Conservation (phyloP, 352 stramenopile species). For the Pythium periplocum region DNA sequence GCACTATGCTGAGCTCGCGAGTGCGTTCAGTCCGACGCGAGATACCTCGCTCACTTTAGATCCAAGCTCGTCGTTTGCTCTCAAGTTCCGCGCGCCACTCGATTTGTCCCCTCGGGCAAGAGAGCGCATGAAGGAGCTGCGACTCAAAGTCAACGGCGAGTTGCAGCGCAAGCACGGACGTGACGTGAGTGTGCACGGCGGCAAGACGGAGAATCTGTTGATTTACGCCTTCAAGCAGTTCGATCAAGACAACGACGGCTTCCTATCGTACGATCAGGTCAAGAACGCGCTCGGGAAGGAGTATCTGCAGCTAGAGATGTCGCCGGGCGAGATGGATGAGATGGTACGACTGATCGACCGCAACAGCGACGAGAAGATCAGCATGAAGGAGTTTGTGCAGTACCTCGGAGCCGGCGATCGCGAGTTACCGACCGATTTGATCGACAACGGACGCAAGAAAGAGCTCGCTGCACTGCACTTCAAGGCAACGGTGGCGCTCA, state of each 20-base stretch:
- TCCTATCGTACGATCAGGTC: conserved; percentile 65
- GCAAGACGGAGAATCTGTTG: conserved; percentile 61
- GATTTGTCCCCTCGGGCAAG: conserved; percentile 53
- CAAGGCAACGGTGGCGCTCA: conserved; percentile 41
- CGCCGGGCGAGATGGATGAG: conserved; percentile 48
- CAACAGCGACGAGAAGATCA: conserved; percentile 67
- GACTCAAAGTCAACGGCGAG: conserved; percentile 51
- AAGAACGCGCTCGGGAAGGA: conserved; percentile 54
- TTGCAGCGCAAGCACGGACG: conserved; percentile 47
- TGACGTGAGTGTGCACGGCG: conserved; percentile 50
- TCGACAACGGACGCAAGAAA: conserved; percentile 60
- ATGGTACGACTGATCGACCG: conserved; percentile 73
- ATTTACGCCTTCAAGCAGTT: conserved; percentile 79
- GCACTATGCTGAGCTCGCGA: conserved; percentile 20
- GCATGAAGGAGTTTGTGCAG: conserved; percentile 76
- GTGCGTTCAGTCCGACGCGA: conserved; percentile 32
- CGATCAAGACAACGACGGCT: conserved; percentile 66
- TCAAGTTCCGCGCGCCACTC: conserved; percentile 67
- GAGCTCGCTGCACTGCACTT: conserved; percentile 46
- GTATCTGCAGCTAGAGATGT: conserved; percentile 55
- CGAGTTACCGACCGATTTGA: conserved; percentile 51
- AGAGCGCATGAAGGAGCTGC: conserved; percentile 60
- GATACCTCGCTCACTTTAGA: conserved; percentile 20
- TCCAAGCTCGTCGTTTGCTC: conserved; percentile 43
- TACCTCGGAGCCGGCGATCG: conserved; percentile 68